phyloP scores from a whole-genome alignment of 2,329 filamentous ascomycete genomes.

The Colletotrichum filicis region DNA sequence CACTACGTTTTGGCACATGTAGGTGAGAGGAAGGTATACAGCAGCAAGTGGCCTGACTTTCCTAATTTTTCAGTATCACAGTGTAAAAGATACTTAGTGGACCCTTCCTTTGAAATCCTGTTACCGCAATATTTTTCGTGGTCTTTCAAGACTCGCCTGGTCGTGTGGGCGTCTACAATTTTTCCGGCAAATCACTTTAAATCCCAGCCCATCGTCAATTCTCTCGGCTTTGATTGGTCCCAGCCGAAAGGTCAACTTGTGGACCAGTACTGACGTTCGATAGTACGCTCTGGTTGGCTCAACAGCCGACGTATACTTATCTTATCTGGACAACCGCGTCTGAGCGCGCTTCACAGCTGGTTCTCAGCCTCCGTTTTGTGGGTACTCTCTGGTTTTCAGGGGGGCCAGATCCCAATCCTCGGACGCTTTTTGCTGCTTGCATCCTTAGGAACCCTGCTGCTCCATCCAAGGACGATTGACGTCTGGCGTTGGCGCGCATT shows the following conservation, averaged over 20 bases:
- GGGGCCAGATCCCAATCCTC: neutral
- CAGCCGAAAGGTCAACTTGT: neutral
- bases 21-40: too few relatives aligned
- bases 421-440: neutral
- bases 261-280: neutral
- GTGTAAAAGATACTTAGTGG: neutral
- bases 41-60: too few relatives aligned
- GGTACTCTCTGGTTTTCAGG: slow-evolving; percentile 16
- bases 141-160: neutral
- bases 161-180: neutral
- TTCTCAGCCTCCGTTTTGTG: neutral
- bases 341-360: neutral
- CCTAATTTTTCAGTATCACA: too few relatives aligned
- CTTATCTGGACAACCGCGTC: slow-evolving; percentile 9
- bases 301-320: neutral
- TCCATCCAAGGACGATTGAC: slow-evolving; percentile 21
- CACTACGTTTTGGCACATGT: neutral
- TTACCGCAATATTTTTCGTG: neutral
- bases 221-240: neutral
- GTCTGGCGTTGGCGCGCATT: slow-evolving; percentile 18
- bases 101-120: neutral
- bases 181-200: neutral
- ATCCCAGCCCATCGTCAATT: neutral
- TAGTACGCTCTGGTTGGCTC: neutral
- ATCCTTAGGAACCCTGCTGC: slow-evolving; percentile 23